Conservation (phyloP, 768 basidiomycete species). For the Termitomyces bulborhizus region DNA sequence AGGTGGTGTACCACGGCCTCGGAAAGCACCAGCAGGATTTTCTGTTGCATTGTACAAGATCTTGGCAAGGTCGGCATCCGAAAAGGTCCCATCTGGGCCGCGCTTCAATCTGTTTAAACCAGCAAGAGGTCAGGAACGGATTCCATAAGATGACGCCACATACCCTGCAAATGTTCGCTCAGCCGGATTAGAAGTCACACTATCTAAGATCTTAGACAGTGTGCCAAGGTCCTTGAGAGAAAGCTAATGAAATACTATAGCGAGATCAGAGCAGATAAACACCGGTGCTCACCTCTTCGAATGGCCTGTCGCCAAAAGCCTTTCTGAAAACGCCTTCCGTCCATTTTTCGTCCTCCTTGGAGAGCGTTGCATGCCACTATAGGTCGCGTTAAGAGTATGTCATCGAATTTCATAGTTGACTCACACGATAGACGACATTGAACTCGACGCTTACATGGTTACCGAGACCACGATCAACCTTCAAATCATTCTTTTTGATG, state of each 20-base stretch:
- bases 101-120: constrained; percentile 32
- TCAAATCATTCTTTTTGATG: constrained; percentile 28
- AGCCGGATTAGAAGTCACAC: constrained; percentile 17
- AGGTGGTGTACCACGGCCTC: constrained; percentile 41
- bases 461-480: constrained; percentile 47
- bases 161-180: constrained; percentile 44
- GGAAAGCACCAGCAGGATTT: constrained; percentile 37
- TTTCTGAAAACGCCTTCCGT: constrained; percentile 38
- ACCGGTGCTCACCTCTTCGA: constrained; percentile 21
- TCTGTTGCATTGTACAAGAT: constrained; percentile 42
- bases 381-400: neutral
- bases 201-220: constrained; percentile 14
- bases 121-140: neutral
- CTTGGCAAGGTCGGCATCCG: constrained; percentile 43
- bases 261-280: neutral
- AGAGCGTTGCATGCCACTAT: constrained; percentile 57
- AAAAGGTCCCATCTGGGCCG: constrained; percentile 40
- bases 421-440: constrained; percentile 41
- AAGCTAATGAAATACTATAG: constrained; percentile 12
- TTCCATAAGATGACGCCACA: neutral
- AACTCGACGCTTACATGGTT: constrained; percentile 69
- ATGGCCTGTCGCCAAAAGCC: constrained; percentile 31
- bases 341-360: constrained; percentile 44
- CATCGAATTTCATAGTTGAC: neutral
- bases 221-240: constrained; percentile 19